phyloP scores from a whole-genome alignment of 2,329 filamentous ascomycete species.

The Colletotrichum scovillei region DNA sequence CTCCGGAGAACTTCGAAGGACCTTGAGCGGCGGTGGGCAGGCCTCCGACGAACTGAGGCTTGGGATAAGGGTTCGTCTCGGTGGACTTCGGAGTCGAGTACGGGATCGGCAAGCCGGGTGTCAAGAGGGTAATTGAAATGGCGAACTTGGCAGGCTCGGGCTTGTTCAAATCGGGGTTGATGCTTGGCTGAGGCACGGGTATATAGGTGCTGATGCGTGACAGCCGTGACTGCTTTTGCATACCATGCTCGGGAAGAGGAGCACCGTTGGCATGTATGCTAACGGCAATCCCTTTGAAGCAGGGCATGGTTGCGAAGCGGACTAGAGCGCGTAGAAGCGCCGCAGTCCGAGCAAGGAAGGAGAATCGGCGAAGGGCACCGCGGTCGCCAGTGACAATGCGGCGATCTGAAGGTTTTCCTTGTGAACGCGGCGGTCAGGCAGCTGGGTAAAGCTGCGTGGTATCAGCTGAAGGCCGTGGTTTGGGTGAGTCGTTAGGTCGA shows the following conservation, averaged over 20 bases:
- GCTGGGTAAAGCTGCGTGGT: background rate
- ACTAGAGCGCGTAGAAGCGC: background rate
- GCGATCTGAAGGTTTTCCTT: background rate
- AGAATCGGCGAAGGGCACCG: background rate
- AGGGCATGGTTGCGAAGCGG: slow-evolving; percentile 73
- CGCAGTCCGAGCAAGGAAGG: background rate
- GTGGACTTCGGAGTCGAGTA: slow-evolving; percentile 91
- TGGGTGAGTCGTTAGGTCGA: background rate
- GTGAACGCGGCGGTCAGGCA: background rate
- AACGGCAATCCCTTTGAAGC: slow-evolving; percentile 98
- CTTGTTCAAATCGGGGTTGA: slow-evolving; percentile 72
- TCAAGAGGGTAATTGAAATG: slow-evolving; percentile 96
- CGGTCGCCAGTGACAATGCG: background rate
- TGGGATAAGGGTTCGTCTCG: slow-evolving; percentile 80
- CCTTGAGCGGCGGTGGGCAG: slow-evolving; percentile 66
- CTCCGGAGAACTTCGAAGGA: slow-evolving; percentile 59
- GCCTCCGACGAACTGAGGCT: slow-evolving; percentile 82
- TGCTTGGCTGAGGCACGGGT: slow-evolving; percentile 88
- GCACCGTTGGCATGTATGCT: slow-evolving; percentile 88
- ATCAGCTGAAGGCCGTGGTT: background rate
- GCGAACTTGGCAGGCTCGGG: slow-evolving; percentile 96
- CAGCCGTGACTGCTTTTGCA: slow-evolving; percentile 91
- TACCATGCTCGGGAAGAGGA: slow-evolving; percentile 90
- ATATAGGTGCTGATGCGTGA: slow-evolving; percentile 98
- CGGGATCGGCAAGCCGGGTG: slow-evolving; percentile 86